A percentile compares a stretch with the other conserved stretches of the same genome.
phyloP scores from a whole-genome alignment of 2,329 filamentous ascomycete genomes.

The Karstenula rhodostoma region DNA sequence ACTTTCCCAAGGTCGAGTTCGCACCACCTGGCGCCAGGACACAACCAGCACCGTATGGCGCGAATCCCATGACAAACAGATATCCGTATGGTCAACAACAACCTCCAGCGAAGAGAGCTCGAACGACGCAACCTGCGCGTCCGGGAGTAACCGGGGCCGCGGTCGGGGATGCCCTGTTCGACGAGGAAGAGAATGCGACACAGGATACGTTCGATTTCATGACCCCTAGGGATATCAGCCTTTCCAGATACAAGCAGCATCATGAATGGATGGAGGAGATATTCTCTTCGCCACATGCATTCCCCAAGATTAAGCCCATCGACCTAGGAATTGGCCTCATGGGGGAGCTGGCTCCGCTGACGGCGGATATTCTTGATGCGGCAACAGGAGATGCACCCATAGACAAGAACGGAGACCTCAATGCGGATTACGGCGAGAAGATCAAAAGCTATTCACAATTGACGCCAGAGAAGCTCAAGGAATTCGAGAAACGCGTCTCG shows the following conservation, averaged over 20 bases:
- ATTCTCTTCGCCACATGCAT: constrained; percentile 86
- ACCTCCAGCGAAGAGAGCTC: constrained; percentile 57
- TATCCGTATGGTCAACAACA: constrained; percentile 49
- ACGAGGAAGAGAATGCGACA: constrained; percentile 90
- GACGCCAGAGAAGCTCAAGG: constrained; percentile 77
- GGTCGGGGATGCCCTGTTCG: constrained; percentile 62
- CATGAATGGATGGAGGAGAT: constrained; percentile 99
- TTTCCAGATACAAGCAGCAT: constrained; percentile 88
- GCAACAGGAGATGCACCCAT: constrained; percentile 44
- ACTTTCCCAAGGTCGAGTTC: constrained; percentile 86
- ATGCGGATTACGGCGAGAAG: constrained; percentile 34
- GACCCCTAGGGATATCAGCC: constrained; percentile 87
- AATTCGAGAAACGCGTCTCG: constrained; percentile 81
- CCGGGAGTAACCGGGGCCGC: constrained; percentile 45
- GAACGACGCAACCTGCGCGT: constrained; percentile 54
- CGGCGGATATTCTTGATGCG: constrained; percentile 82
- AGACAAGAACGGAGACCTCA: constrained; percentile 23
- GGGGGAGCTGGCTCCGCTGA: constrained; percentile 82
- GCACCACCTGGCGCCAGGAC: constrained; percentile 54
- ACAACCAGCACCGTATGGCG: constrained; percentile 41
- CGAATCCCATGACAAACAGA: constrained; percentile 47
- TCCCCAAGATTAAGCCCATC: constrained; percentile 83
- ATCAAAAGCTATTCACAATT: constrained; percentile 70
- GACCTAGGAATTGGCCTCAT: constrained; percentile 82
- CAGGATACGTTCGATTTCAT: constrained; percentile 89